Evolutionary conservation across 2,329 filamentous ascomycete species (phyloP).

Genomic region (Diaporthe nobilis): DNA sequence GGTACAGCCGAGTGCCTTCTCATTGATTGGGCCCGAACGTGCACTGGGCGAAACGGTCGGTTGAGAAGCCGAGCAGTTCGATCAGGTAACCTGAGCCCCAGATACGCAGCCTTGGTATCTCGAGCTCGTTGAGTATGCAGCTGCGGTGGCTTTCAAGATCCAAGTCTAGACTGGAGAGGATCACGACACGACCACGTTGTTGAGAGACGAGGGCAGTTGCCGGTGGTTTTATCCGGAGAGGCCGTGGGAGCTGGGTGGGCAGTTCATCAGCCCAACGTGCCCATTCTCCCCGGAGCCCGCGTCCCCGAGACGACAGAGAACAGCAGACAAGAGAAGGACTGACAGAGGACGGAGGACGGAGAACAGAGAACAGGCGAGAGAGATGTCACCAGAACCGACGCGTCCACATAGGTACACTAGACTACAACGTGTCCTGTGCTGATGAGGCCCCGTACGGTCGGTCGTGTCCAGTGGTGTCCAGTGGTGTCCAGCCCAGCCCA

Average conservation of each 20-base stretch:
- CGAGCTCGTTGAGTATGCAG: neutral
- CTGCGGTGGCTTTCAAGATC: neutral
- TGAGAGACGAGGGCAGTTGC: neutral
- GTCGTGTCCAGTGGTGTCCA: neutral
- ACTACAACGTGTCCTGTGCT: conserved; percentile 25
- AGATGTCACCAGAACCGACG: conserved; percentile 5
- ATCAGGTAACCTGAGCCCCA: neutral
- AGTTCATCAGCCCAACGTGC: conserved; percentile 26
- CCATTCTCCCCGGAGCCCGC: conserved; percentile 5
- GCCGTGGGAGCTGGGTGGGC: conserved; percentile 30
- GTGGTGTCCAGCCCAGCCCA: neutral
- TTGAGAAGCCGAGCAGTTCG: conserved; percentile 4
- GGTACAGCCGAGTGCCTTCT: neutral
- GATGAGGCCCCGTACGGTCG: neutral
- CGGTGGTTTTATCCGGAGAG: conserved; percentile 33
- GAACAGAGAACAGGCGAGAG: neutral
- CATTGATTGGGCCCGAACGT: conserved; percentile 2
- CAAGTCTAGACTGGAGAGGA: conserved; percentile 10
- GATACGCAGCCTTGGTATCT: neutral
- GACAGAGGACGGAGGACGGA: neutral
- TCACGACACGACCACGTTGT: conserved; percentile 16
- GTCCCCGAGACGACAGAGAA: conserved; percentile 9
- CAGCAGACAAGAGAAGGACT: conserved; percentile 1
- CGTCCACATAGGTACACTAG: neutral
- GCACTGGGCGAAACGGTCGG: conserved; percentile 16